phyloP scores from a whole-genome alignment of 495 filamentous ascomycete species.

The Oleoguttula mirabilis region DNA sequence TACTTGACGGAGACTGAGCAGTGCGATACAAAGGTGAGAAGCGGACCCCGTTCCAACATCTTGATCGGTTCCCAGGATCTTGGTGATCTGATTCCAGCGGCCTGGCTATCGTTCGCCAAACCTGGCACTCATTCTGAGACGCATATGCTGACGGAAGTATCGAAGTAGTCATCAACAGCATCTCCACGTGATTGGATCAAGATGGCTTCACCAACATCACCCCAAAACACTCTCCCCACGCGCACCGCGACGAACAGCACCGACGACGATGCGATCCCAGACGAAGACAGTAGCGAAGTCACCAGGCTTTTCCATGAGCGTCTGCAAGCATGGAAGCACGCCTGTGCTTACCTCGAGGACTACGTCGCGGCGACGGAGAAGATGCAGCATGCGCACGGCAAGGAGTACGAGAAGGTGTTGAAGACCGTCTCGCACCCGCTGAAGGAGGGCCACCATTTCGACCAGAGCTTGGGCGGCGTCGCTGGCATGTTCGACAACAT shows the following conservation, averaged over 20 bases:
- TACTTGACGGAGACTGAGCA: no score
- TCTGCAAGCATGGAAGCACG: constrained; percentile 90
- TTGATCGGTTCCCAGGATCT: neutral
- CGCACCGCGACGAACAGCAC: constrained; percentile 18
- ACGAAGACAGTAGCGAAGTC: constrained; percentile 69
- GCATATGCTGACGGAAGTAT: neutral
- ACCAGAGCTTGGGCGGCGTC: constrained; percentile 70
- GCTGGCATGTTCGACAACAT: constrained; percentile 87
- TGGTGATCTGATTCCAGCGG: no score
- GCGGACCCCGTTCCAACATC: no score
- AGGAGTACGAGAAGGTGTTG: constrained; percentile 89
- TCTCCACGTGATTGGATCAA: neutral
- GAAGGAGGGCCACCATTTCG: constrained; percentile 81
- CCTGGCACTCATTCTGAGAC: neutral
- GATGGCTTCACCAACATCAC: neutral
- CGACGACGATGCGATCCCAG: constrained; percentile 54
- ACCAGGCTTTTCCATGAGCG: constrained; percentile 64
- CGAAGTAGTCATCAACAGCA: neutral
- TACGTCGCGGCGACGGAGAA: constrained; percentile 77
- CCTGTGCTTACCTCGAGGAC: constrained; percentile 77
- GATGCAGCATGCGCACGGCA: constrained; percentile 67
- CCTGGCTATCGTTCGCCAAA: neutral
- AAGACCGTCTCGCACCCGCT: constrained; percentile 86
- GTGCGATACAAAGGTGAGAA: no score
- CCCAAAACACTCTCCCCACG: constrained; percentile 17